Percentiles rank a stretch among this genome's conserved stretches.
These are phyloP conservation scores for Lumnitzera racemosa DNA, from an alignment of 345 rosid species.

Conservation along the genomic window DNA sequence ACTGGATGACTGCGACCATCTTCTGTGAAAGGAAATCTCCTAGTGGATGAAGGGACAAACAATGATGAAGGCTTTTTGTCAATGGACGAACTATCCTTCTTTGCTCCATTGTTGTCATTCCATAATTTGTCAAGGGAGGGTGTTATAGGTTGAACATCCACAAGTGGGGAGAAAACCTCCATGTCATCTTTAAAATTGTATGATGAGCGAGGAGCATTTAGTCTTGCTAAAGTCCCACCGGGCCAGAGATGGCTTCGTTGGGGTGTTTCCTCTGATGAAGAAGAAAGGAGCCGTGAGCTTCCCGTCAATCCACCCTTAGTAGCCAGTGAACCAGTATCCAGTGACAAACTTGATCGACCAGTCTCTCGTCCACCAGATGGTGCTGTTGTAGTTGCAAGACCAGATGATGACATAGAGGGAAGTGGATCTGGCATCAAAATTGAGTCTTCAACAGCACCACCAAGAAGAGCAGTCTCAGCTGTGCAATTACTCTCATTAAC, in stretches of 20 bases:
- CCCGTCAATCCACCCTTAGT: constrained; percentile 28
- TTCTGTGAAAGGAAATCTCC: constrained; percentile 59
- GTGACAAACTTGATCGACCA: constrained; percentile 27
- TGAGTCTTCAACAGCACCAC: constrained; percentile 80
- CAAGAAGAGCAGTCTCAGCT: constrained; percentile 87
- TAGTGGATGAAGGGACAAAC: constrained; percentile 57
- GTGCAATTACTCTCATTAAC: constrained; percentile 75
- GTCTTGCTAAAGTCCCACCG: constrained; percentile 61
- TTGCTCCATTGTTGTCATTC: constrained; percentile 50
- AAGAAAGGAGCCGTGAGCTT: constrained; percentile 30
- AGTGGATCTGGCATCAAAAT: constrained; percentile 96
- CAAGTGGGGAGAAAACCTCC: constrained; percentile 90
- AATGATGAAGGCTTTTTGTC: constrained; percentile 67
- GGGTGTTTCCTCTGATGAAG: constrained; percentile 67
- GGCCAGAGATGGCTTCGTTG: constrained; percentile 53
- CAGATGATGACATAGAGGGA: constrained; percentile 59
- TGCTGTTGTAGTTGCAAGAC: constrained; percentile 42
- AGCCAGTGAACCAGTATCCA: constrained; percentile 30
- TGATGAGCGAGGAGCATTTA: constrained; percentile 60
- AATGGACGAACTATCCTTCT: constrained; percentile 37
- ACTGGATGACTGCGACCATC: constrained; percentile 61
- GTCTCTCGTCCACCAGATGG: constrained; percentile 37
- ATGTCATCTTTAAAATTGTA: constrained; percentile 82
- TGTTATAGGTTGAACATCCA: constrained; percentile 69
- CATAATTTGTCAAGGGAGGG: constrained; percentile 76